Evolutionary conservation across 768 basidiomycete species (phyloP), one percentile per base, ranked within the genome.

Genomic region (Arthromyces matolae): DNA sequence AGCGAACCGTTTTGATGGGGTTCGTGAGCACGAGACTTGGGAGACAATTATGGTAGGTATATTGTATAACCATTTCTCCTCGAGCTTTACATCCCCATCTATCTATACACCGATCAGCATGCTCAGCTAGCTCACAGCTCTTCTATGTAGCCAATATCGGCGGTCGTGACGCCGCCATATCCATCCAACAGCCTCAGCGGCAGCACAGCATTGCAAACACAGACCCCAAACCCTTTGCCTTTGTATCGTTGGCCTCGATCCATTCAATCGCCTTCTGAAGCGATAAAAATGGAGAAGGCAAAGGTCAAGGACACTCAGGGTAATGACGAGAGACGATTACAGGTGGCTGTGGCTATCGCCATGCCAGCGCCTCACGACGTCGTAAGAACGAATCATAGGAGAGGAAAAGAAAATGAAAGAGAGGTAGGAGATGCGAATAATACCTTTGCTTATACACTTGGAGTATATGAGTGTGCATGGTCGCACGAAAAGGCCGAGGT

Each of bases 41-140:
- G 66, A 66, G 19, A 55, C 60, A 36, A 62, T 76, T 4, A 69
- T 67, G 66, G 78, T 78, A 42, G 45, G 73, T 64, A 46, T 36
- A 27, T 23, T 31, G 12, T 29, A 19, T 8, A 28, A 50, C 24
- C 25, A 27, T 12, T n/a, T 14, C 45, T 27, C 19, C 16, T 19
- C 20, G 22, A 33, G 42, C 27, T n/a, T 19, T 49, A 33, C 36
- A 39, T 23, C 42, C n/a, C n/a, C n/a, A n/a, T n/a, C n/a, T n/a
- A n/a, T n/a, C n/a, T n/a, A n/a, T n/a, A n/a, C n/a, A n/a, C n/a
- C n/a, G n/a, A n/a, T n/a, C n/a, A n/a, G n/a, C n/a, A n/a, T n/a
- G n/a, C n/a, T n/a, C n/a, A n/a, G 35, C 4, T 37, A 25, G 32
- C 50, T 51, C 18, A 41, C 32, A 4, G 10, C 31, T 43, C 43